Percentiles rank a stretch among this genome's conserved stretches.
These are phyloP conservation scores for Calonectria honghensis DNA, from an alignment of 2,329 filamentous ascomycete genomes.

Conservation along the genomic window DNA sequence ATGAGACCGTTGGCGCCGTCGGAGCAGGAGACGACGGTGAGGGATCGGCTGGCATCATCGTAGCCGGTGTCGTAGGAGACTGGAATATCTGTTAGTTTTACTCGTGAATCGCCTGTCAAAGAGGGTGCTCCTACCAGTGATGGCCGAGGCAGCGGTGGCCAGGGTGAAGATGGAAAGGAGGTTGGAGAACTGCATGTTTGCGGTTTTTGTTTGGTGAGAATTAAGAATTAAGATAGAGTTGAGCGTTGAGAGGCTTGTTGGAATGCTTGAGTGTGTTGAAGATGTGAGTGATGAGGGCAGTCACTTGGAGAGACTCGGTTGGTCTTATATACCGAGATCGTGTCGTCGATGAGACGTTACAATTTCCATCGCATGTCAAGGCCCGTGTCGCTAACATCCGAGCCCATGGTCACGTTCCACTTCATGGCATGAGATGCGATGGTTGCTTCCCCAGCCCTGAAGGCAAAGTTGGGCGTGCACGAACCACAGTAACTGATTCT, in stretches of 20 bases:
- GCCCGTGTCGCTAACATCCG: not conserved
- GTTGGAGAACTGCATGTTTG: slow-evolving; percentile 67
- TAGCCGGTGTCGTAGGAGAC: slow-evolving; percentile 85
- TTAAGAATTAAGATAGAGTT: slow-evolving; percentile 32
- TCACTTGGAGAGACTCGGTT: not conserved
- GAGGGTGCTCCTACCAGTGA: slow-evolving; percentile 55
- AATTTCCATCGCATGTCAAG: not conserved
- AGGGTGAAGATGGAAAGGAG: slow-evolving; percentile 63
- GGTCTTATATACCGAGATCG: not conserved
- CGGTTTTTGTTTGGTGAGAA: slow-evolving; percentile 44
- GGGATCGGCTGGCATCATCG: slow-evolving; percentile 74
- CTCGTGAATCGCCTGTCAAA: not conserved
- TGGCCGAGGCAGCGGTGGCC: slow-evolving; percentile 61
- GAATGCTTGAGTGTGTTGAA: slow-evolving; percentile 12
- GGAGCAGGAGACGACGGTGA: slow-evolving; percentile 78
- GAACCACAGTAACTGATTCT: not conserved
- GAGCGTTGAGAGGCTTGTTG: slow-evolving; percentile 32
- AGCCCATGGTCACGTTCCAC: slow-evolving; percentile 3
- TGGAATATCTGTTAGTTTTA: slow-evolving; percentile 46
- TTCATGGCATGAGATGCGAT: slow-evolving; percentile 5
- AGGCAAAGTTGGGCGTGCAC: not conserved
- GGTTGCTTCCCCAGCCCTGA: not conserved
- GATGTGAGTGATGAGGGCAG: slow-evolving; percentile 20
- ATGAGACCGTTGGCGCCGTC: slow-evolving; percentile 81
- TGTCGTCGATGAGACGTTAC: not conserved